Evolutionary conservation across 2,329 filamentous ascomycete species (phyloP), one percentile per base, ranked within the genome.

Genomic region (Canariomyces notabilis): DNA sequence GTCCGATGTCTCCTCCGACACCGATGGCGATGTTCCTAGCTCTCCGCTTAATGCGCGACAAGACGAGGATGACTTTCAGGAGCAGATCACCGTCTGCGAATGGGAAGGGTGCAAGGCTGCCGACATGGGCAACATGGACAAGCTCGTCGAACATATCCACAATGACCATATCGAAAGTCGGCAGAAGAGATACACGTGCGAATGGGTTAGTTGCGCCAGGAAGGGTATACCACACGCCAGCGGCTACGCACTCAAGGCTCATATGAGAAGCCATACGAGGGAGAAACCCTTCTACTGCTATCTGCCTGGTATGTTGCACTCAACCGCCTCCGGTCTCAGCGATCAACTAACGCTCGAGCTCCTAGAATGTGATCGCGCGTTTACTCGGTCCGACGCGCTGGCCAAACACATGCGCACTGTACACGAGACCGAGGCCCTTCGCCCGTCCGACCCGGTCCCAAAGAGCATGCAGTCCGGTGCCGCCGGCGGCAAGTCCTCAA

Each of bases 251-350:
- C 72, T 98, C 54, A 90, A 95, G 65, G 93, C 93, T 8, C 93
- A 98, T 63, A 95, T 98, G 90, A 78, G 93, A 57, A 96, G 90
- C 64, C 93, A 98, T 65, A 98, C 93, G 1, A 80, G 93, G 61
- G 93, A 98, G 74, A 98, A 98, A 70, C 93, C 93, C 0, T 97
- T 97, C 64, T 96, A 95, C 70, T 98, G 93, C 67, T 87, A 89
- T 22, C 69, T 98, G 33, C 93, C 93, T 47, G 91, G 90, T 95
- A 76, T 53, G 76, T 57, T 23, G 23, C n/a, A n/a, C n/a, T 31
- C 15, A 9, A 34, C 11, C 4, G 8, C 42, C 2, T 18, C 15
- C 26, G 23, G 4, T 8, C 19, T 26, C 21, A 32, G 31, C 20
- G 18, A 23, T 36, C 51, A 41, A 40, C 57, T 64, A 50, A 59